Percentiles rank a stretch among this genome's conserved stretches.
These are phyloP conservation scores for Chernovozyma aurita DNA, from an alignment of 1,139 yeast species.

Conservation along the genomic window DNA sequence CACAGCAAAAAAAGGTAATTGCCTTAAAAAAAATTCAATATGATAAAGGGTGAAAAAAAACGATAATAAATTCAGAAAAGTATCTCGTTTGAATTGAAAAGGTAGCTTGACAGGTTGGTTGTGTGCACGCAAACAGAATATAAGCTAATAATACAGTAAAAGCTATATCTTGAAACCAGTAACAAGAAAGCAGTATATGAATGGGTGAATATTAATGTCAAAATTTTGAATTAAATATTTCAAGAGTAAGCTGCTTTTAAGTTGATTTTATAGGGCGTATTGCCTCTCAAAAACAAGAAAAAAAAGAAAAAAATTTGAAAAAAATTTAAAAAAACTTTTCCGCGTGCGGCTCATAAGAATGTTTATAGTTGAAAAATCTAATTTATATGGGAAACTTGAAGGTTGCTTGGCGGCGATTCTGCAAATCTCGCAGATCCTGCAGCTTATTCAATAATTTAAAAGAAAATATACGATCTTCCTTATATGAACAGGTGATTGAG, in stretches of 20 bases:
- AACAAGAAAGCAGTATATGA: neutral
- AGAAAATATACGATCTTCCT: constrained; percentile 1
- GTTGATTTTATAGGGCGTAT: constrained; percentile 3
- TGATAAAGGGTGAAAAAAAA: too few relatives aligned
- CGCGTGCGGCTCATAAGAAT: constrained; percentile 1
- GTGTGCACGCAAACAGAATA: too few relatives aligned
- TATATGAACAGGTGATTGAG: too few relatives aligned
- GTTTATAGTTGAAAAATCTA: neutral
- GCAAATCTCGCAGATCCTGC: constrained; percentile 2
- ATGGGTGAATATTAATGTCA: neutral
- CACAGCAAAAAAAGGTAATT: neutral
- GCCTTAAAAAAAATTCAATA: too few relatives aligned
- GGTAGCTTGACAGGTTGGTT: too few relatives aligned
- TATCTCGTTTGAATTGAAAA: too few relatives aligned
- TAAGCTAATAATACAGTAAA: too few relatives aligned
- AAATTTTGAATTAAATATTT: neutral
- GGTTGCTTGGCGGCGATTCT: neutral
- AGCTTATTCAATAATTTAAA: neutral
- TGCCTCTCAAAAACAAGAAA: constrained; percentile 1
- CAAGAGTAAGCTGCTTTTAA: constrained; percentile 3
- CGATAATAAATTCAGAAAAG: too few relatives aligned
- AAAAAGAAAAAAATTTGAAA: neutral
- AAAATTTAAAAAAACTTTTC: constrained; percentile 1
- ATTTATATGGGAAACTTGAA: neutral
- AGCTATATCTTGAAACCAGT: neutral